Evolutionary conservation across 2,329 filamentous ascomycete genomes (phyloP).

Genomic region (Diplodia sapinea): DNA sequence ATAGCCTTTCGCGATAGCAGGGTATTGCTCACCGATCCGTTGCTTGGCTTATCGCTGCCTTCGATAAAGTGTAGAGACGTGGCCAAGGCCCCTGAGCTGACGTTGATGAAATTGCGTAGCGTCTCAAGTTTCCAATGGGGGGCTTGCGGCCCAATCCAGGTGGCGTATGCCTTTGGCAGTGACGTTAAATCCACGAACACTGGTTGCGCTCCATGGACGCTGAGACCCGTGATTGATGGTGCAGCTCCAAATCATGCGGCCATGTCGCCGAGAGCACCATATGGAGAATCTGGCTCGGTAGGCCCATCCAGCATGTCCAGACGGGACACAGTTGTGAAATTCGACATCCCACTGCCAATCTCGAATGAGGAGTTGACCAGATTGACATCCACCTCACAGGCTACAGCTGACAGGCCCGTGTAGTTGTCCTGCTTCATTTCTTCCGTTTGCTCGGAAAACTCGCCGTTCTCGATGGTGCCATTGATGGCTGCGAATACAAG

Average conservation of each 20-base stretch:
- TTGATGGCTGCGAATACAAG: constrained; percentile 27
- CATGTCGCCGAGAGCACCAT: constrained; percentile 27
- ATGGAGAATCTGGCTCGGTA: not conserved
- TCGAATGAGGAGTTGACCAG: constrained; percentile 12
- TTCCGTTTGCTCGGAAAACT: not conserved
- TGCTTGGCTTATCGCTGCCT: not conserved
- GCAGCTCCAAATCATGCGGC: constrained; percentile 31
- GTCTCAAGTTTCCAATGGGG: constrained; percentile 1
- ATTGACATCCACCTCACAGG: constrained; percentile 26
- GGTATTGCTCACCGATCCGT: not conserved
- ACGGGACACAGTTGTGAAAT: not conserved
- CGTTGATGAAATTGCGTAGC: constrained; percentile 15
- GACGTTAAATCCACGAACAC: not conserved
- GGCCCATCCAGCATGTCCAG: constrained; percentile 9
- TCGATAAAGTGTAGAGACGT: not conserved
- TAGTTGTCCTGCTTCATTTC: not conserved
- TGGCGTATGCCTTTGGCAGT: not conserved
- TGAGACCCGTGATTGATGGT: constrained; percentile 30
- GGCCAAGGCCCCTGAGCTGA: constrained; percentile 16
- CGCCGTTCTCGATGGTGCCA: constrained; percentile 18
- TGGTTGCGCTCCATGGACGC: constrained; percentile 27
- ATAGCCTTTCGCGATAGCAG: not conserved
- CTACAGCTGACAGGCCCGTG: constrained; percentile 1
- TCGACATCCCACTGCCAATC: not conserved
- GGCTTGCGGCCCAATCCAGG: not conserved